phyloP scores from a whole-genome alignment of 805 yeast genomes.

The Barnettozyma populi region DNA sequence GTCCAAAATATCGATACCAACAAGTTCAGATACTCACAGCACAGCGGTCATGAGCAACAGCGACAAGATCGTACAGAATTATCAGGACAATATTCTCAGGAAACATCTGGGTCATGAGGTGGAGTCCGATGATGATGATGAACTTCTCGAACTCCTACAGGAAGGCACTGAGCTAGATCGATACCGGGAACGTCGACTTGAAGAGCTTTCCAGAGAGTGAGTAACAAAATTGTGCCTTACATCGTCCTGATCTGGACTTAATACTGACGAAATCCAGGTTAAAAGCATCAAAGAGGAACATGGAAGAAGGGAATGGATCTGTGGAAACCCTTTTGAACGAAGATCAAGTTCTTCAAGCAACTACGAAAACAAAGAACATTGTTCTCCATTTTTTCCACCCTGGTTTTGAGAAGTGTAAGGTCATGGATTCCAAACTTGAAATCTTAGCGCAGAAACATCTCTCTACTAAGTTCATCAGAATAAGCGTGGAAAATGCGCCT shows the following conservation, averaged over 20 bases:
- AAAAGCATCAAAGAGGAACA: conserved; percentile 29
- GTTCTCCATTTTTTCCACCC: conserved; percentile 64
- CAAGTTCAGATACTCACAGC: background rate
- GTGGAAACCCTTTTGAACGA: conserved; percentile 43
- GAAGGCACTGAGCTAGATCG: conserved; percentile 41
- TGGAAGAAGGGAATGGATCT: conserved; percentile 39
- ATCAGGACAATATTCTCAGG: conserved; percentile 35
- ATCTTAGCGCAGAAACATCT: conserved; percentile 54
- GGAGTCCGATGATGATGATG: conserved; percentile 33
- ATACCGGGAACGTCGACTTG: conserved; percentile 60
- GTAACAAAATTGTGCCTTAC: background rate
- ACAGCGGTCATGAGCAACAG: conserved; percentile 5
- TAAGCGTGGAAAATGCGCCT: conserved; percentile 63
- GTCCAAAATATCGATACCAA: background rate
- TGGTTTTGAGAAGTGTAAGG: conserved; percentile 52
- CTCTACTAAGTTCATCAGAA: conserved; percentile 44
- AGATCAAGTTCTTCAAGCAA: conserved; percentile 47
- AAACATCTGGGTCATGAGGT: conserved; percentile 19
- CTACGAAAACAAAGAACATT: conserved; percentile 36
- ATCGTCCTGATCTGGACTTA: background rate
- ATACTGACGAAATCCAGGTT: conserved; percentile 21
- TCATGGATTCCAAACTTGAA: conserved; percentile 45
- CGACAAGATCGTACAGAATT: conserved; percentile 31
- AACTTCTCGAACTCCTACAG: conserved; percentile 43
- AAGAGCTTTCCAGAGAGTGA: conserved; percentile 44